Percentiles rank a stretch among this genome's conserved stretches.
Conservation (phyloP, 140 eudicot genomes). For the Oenanthe javanica region DNA sequence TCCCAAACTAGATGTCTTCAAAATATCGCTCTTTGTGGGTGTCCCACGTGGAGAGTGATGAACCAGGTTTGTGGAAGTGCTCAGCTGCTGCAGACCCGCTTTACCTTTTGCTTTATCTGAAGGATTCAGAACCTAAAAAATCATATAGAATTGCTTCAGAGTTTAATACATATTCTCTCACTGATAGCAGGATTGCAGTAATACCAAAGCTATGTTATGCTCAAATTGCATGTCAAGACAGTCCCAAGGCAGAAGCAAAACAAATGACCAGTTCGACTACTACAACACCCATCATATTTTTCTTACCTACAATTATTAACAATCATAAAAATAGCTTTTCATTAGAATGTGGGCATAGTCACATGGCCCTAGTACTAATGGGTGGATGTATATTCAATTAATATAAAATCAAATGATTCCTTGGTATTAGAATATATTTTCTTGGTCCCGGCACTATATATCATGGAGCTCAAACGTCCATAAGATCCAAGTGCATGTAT, state of each 20-base stretch:
- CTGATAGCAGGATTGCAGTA: neutral
- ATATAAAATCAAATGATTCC: neutral
- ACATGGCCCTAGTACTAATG: neutral
- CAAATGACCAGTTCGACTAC: neutral
- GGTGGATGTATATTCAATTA: neutral
- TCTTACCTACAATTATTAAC: neutral
- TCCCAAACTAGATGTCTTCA: constrained; percentile 44
- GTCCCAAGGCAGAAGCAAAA: neutral
- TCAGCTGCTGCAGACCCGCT: constrained; percentile 40
- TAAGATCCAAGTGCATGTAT: neutral
- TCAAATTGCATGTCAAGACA: neutral
- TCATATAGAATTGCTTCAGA: neutral
- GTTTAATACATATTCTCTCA: neutral
- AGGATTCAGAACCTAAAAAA: constrained; percentile 40
- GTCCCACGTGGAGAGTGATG: constrained; percentile 48
- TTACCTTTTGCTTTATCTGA: constrained; percentile 64
- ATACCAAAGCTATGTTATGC: neutral
- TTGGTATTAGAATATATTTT: neutral
- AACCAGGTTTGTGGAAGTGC: constrained; percentile 26
- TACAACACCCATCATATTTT: neutral
- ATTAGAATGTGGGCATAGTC: neutral
- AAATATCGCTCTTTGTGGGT: constrained; percentile 36
- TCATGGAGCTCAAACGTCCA: neutral
- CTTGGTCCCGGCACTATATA: neutral
- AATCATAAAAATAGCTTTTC: neutral